These are phyloP conservation scores for Aspergillus fructus DNA, from an alignment of 2,329 filamentous ascomycete species.

Conservation along the genomic window DNA sequence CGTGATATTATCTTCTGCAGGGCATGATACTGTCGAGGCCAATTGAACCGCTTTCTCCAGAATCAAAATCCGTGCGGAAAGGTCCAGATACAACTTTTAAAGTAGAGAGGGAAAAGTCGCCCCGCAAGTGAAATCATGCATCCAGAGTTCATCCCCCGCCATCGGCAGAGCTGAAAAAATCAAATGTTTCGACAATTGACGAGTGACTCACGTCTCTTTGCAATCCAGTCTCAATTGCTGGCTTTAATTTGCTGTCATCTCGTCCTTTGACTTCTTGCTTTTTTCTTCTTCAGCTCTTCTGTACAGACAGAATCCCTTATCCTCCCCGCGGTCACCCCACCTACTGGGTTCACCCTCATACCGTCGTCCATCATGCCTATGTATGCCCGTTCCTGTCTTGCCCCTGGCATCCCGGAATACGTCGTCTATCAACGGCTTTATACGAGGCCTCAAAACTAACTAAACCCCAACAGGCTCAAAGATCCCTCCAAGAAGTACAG, in stretches of 20 bases:
- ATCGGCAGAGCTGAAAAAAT: constrained; percentile 8
- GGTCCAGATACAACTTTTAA: neutral
- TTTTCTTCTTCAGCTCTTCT: constrained; percentile 1
- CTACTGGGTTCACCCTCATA: constrained; percentile 5
- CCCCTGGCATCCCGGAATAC: constrained; percentile 3
- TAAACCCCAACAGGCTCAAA: constrained; percentile 40
- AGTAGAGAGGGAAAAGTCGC: neutral
- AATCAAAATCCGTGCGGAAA: neutral
- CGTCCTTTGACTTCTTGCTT: neutral
- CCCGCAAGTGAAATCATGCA: constrained; percentile 1
- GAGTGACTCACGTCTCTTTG: constrained; percentile 13
- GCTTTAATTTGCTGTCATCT: constrained; percentile 1
- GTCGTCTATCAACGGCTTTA: constrained; percentile 4
- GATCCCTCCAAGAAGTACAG: constrained; percentile 51
- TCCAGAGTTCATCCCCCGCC: constrained; percentile 1
- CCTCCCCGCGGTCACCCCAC: constrained; percentile 10
- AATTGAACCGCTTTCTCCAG: neutral
- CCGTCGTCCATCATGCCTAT: constrained; percentile 35
- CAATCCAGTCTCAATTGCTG: constrained; percentile 11
- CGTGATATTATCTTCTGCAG: neutral
- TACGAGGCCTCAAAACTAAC: neutral
- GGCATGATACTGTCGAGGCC: neutral
- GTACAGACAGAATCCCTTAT: neutral
- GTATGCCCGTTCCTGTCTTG: constrained; percentile 24
- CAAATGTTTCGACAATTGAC: neutral